A percentile compares a stretch with the other conserved stretches of the same genome.
phyloP scores from a whole-genome alignment of 2,329 filamentous ascomycete genomes.

The Nigrospora oryzae region DNA sequence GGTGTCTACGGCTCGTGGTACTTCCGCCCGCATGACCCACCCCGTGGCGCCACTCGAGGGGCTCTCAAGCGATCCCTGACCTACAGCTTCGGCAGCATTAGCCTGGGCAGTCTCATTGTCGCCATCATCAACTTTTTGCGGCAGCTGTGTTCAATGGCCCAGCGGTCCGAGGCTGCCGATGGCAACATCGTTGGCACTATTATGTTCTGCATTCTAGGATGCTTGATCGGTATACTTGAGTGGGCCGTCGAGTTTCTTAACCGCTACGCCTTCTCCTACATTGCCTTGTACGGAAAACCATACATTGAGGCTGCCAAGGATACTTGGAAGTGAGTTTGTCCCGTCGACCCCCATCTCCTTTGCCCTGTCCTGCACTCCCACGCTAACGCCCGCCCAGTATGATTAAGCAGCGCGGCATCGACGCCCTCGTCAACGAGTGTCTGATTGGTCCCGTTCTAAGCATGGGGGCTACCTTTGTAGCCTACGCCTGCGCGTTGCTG shows the following conservation, averaged over 20 bases:
- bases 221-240: slow-evolving; percentile 67
- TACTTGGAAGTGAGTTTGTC: slow-evolving; percentile 58
- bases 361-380: not conserved
- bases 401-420: slow-evolving; percentile 87
- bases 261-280: slow-evolving; percentile 86
- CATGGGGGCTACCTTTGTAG: slow-evolving; percentile 62
- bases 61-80: slow-evolving; percentile 75
- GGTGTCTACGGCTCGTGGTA: slow-evolving; percentile 94
- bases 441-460: slow-evolving; percentile 61
- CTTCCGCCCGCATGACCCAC: slow-evolving; percentile 64
- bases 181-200: slow-evolving; percentile 57
- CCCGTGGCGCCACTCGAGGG: slow-evolving; percentile 72
- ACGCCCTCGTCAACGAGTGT: slow-evolving; percentile 84
- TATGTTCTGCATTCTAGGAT: slow-evolving; percentile 69
- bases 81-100: slow-evolving; percentile 88
- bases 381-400: slow-evolving; percentile 34
- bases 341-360: not conserved
- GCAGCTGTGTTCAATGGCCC: slow-evolving; percentile 73
- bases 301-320: slow-evolving; percentile 84
- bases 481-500: slow-evolving; percentile 71
- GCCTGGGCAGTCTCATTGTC: slow-evolving; percentile 75
- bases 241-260: slow-evolving; percentile 89
- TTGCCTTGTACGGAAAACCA: slow-evolving; percentile 83
- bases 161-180: slow-evolving; percentile 51
- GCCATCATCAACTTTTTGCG: slow-evolving; percentile 81